phyloP scores from a whole-genome alignment of 331 rosid genomes.

The Ulmus americana region DNA sequence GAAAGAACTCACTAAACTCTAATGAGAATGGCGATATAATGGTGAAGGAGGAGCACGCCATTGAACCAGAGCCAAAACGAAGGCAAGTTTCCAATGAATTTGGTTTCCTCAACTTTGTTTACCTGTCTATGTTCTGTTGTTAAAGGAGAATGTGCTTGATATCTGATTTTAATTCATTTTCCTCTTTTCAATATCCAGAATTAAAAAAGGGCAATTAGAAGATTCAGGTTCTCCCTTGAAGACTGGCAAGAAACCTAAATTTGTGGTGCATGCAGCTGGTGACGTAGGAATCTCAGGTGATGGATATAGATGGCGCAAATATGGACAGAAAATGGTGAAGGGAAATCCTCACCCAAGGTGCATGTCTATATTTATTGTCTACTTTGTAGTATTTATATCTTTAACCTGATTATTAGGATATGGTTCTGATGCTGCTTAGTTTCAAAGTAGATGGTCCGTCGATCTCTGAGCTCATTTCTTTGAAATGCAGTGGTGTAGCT shows the following conservation, averaged over 20 bases:
- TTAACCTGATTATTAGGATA: constrained; percentile 14
- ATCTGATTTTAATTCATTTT: constrained; percentile 18
- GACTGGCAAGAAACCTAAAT: constrained; percentile 72
- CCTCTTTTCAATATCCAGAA: constrained; percentile 46
- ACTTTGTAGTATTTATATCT: constrained; percentile 3
- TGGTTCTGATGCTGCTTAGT: constrained; percentile 3
- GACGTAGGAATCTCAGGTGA: constrained; percentile 90
- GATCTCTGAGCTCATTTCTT: background rate
- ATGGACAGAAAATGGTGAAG: constrained; percentile 98
- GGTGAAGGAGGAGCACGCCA: constrained; percentile 54
- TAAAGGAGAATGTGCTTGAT: constrained; percentile 8
- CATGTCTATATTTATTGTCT: constrained; percentile 19
- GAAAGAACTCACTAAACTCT: constrained; percentile 31
- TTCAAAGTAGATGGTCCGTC: background rate
- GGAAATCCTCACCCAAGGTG: constrained; percentile 94
- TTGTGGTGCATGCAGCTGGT: constrained; percentile 89
- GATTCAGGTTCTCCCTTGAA: constrained; percentile 41
- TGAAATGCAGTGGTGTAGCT: background rate
- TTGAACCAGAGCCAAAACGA: constrained; percentile 52
- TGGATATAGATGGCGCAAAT: constrained; percentile 97
- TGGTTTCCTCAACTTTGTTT: constrained; percentile 1
- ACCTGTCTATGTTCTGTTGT: constrained; percentile 5
- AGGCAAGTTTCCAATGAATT: constrained; percentile 48
- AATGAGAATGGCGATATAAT: constrained; percentile 40
- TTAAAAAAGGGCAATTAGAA: constrained; percentile 56